A percentile compares a stretch with the other conserved stretches of the same genome.
phyloP scores from a whole-genome alignment of 768 basidiomycete species.

The Cystobasidiopsis lactophilus region DNA sequence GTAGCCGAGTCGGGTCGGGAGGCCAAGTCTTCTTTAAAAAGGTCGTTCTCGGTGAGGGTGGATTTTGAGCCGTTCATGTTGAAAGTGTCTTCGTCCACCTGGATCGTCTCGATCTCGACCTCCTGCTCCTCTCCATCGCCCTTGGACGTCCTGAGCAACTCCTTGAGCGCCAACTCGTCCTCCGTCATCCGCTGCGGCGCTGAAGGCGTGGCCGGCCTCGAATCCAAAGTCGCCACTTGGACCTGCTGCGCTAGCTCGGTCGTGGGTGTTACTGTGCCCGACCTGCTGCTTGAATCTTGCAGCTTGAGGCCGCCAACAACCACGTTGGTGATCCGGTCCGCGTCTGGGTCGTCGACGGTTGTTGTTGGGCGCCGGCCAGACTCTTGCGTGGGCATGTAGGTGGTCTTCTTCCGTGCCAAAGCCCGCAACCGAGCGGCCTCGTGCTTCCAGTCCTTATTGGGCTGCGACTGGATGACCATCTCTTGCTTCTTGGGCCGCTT shows the following conservation, averaged over 20 bases:
- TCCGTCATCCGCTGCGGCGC: slow-evolving; percentile 26
- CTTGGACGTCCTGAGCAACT: slow-evolving; percentile 53
- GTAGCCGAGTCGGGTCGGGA: slow-evolving; percentile 48
- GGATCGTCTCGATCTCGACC: slow-evolving; percentile 40
- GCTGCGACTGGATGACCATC: slow-evolving; percentile 61
- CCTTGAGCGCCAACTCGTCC: slow-evolving; percentile 59
- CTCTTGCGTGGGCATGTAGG: slow-evolving; percentile 45
- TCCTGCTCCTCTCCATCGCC: slow-evolving; percentile 26
- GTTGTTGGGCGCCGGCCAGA: slow-evolving; percentile 40
- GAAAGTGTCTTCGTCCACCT: slow-evolving; percentile 16
- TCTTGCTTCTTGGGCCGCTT: slow-evolving; percentile 24
- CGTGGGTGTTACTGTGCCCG: slow-evolving; percentile 22
- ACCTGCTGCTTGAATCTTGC: slow-evolving; percentile 11
- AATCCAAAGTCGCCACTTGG: neutral
- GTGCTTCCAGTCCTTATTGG: slow-evolving; percentile 80
- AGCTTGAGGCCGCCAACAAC: slow-evolving; percentile 20
- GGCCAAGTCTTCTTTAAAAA: slow-evolving; percentile 58
- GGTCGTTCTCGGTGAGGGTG: slow-evolving; percentile 52
- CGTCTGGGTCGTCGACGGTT: slow-evolving; percentile 35
- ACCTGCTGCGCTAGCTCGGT: slow-evolving; percentile 22
- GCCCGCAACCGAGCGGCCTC: slow-evolving; percentile 44
- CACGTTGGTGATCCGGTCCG: slow-evolving; percentile 22
- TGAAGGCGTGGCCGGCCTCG: neutral
- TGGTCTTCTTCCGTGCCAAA: slow-evolving; percentile 20
- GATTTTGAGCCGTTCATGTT: slow-evolving; percentile 15